Evolutionary conservation across 1,139 yeast genomes (phyloP).

Genomic region (Protomyces lactucae-debilis): DNA sequence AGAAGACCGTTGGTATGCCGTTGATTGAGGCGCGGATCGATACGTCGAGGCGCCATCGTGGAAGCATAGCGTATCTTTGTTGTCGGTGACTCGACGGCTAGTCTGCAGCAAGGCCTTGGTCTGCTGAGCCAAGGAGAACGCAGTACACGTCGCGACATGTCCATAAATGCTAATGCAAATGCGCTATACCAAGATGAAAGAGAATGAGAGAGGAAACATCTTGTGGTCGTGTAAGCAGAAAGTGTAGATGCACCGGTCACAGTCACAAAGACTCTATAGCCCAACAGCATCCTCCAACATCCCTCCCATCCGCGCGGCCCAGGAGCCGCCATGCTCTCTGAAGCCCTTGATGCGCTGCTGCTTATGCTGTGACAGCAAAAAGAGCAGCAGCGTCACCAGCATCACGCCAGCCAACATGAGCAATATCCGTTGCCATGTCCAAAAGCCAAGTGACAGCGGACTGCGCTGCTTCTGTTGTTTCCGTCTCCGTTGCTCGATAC

Average conservation of each 20-base stretch:
- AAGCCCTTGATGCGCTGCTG: neutral
- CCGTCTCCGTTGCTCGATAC: neutral
- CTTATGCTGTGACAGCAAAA: neutral
- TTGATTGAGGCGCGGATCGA: neutral
- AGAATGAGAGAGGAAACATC: no score
- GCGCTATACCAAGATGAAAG: no score
- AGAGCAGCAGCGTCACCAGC: neutral
- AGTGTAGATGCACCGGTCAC: neutral
- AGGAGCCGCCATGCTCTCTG: neutral
- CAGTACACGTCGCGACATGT: neutral
- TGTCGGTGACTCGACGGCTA: neutral
- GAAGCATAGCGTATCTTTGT: neutral
- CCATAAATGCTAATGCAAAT: no score
- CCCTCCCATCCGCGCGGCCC: neutral
- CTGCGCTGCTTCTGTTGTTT: neutral
- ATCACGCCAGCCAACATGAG: neutral
- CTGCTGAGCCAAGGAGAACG: neutral
- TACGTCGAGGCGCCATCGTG: neutral
- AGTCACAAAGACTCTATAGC: neutral
- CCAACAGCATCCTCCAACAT: neutral
- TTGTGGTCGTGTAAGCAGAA: no score
- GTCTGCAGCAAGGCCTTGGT: neutral
- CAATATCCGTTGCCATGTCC: neutral
- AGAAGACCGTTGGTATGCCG: slow-evolving; percentile 26
- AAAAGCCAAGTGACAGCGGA: neutral